A percentile compares a stretch with the other conserved stretches of the same genome.
Conservation (phyloP, 805 yeast species). For the Priceomyces melissophilus region DNA sequence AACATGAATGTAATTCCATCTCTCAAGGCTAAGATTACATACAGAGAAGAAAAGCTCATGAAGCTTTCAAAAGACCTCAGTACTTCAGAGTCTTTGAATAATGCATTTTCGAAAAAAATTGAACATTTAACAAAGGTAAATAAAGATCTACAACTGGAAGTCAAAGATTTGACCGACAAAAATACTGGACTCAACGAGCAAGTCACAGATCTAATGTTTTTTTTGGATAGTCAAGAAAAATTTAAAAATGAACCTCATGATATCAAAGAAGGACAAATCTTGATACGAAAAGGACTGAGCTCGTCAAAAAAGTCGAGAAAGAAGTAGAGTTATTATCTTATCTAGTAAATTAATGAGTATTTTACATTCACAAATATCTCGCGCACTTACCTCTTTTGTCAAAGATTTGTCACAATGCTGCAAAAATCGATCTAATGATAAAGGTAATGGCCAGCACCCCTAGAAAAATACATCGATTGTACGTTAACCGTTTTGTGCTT, state of each 20-base stretch:
- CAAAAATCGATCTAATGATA: too few relatives aligned
- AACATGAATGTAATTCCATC: slow-evolving; percentile 29
- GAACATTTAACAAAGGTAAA: slow-evolving; percentile 28
- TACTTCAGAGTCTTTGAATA: slow-evolving; percentile 31
- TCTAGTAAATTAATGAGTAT: too few relatives aligned
- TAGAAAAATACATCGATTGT: too few relatives aligned
- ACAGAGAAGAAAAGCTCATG: slow-evolving; percentile 27
- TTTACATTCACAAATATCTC: too few relatives aligned
- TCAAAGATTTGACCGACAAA: slow-evolving; percentile 27
- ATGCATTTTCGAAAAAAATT: slow-evolving; percentile 37
- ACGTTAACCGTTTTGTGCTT: too few relatives aligned
- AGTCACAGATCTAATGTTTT: slow-evolving; percentile 77
- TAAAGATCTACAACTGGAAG: slow-evolving; percentile 20
- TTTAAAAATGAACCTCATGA: slow-evolving; percentile 70
- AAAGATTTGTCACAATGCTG: too few relatives aligned
- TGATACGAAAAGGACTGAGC: slow-evolving; percentile 33
- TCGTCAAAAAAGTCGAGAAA: slow-evolving; percentile 12
- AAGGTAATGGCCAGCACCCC: too few relatives aligned
- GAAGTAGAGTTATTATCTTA: slow-evolving; percentile 15
- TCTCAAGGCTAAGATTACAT: slow-evolving; percentile 26
- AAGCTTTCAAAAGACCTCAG: slow-evolving; percentile 29
- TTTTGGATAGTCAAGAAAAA: slow-evolving; percentile 67
- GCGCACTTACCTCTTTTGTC: too few relatives aligned
- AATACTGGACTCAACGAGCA: slow-evolving; percentile 58
- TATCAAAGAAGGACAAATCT: slow-evolving; percentile 65